Conservation (phyloP, 202 grass and related monocot genomes). For the Zizania palustris region DNA sequence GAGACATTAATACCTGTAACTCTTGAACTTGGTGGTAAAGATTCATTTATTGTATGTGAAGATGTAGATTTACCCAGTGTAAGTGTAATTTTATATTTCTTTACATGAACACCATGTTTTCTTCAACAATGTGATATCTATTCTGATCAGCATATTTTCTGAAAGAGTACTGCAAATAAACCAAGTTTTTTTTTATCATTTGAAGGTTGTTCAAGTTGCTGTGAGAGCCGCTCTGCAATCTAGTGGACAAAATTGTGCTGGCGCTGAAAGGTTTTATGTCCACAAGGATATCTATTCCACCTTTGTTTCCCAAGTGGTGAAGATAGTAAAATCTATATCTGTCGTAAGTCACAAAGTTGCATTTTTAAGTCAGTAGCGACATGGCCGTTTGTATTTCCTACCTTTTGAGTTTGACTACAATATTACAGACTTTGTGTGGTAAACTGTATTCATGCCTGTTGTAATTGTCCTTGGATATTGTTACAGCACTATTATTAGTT, state of each 20-base stretch:
- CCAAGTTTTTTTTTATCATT: constrained; percentile 20
- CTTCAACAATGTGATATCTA: constrained; percentile 17
- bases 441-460: constrained; percentile 15
- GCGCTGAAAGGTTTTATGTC: constrained; percentile 99
- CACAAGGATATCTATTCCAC: constrained; percentile 78
- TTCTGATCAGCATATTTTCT: constrained; percentile 14
- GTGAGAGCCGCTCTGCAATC: constrained; percentile 90
- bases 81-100: constrained; percentile 43
- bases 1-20: constrained; percentile 97
- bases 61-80: constrained; percentile 95
- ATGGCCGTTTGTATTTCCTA: constrained; percentile 14
- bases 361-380: constrained; percentile 14
- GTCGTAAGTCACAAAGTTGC: constrained; percentile 68
- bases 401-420: neutral
- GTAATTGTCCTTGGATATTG: neutral
- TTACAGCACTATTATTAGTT: neutral
- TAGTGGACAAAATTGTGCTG: constrained; percentile 96
- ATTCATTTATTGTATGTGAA: constrained; percentile 99
- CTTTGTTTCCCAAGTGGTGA: constrained; percentile 82
- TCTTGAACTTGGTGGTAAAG: constrained; percentile 95
- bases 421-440: neutral
- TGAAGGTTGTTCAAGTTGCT: constrained; percentile 96
- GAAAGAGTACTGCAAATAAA: constrained; percentile 33
- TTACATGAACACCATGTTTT: constrained; percentile 13
- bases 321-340: constrained; percentile 91